Base-by-base conservation (phyloP, 2,329 filamentous ascomycete genomes). In the Xylariales sp. region DNA sequence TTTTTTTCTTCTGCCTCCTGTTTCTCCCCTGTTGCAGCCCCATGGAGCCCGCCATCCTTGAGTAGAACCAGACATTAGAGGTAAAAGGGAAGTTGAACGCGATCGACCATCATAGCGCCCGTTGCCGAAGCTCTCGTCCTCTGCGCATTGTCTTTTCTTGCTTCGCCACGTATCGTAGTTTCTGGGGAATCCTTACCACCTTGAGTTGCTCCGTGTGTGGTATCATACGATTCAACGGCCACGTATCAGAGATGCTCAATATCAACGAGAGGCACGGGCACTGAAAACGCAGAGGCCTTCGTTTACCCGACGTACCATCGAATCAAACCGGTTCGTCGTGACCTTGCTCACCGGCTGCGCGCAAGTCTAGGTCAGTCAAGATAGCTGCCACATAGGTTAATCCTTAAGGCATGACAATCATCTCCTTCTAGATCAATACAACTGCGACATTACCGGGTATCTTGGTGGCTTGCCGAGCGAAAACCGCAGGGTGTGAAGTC, bases 161-260 rank as follows among this genome's bases (percentile, higher is more conserved):
- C 28, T 28, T 56, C 58, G 23, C 54, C 46, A 62, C 34, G 36
- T 55, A 28, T 52, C 39, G 28, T 63, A 62, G 65, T 68, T 62
- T 73, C 68, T 64, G 70, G 69, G 72, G 71, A 71, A 70, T 16
- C 56, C 62, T 62, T 64, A 65, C 66, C 61, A 46, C 23, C n/a
- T 52, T 28, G 34, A 62, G 49, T 52, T 64, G 68, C 62, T 62
- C 50, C 61, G 55, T 63, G 52, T 50, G 64, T 57, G 64, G 61
- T 61, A 59, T 64, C 58, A 60, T 57, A 65, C 46, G 18, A 54
- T 36, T 32, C 5, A 39, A 59, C 46, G 12, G 36, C 43, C 48
- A 43, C 49, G 56, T 62, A 45, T 36, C 32, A 23, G 53, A 58
- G 14, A 58, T 54, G 60, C 46, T 62, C 48, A 39, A 28, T 65